Percentiles rank a stretch among this genome's conserved stretches.
These are phyloP conservation scores for Chimonanthus praecox DNA, from an alignment of 164 flowering plant genomes.

Conservation along the genomic window DNA sequence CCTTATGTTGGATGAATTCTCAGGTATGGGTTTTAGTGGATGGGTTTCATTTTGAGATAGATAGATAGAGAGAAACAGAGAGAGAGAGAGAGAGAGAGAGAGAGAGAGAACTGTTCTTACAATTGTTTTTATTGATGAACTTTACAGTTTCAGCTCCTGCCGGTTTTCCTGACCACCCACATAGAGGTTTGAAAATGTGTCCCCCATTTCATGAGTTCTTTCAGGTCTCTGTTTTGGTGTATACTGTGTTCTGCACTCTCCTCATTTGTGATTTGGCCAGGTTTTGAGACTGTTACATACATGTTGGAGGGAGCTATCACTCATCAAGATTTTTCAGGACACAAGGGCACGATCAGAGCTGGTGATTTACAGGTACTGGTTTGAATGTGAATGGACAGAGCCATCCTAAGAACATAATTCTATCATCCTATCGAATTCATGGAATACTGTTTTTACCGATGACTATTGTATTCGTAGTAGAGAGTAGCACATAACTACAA, in stretches of 20 bases:
- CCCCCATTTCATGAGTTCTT: too few relatives aligned
- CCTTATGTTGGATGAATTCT: slow-evolving; percentile 77
- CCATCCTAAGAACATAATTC: too few relatives aligned
- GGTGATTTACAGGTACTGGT: slow-evolving; percentile 79
- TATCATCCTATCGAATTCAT: too few relatives aligned
- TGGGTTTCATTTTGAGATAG: background rate
- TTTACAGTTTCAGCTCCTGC: slow-evolving; percentile 75
- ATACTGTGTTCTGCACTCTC: background rate
- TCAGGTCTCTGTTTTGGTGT: too few relatives aligned
- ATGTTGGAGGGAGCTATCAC: slow-evolving; percentile 79
- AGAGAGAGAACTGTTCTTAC: background rate
- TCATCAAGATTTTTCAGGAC: slow-evolving; percentile 91
- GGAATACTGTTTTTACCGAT: too few relatives aligned
- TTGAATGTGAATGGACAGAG: background rate
- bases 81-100: slow-evolving; percentile 2
- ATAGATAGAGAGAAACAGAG: background rate
- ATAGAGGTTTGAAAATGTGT: slow-evolving; percentile 50
- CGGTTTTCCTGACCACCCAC: slow-evolving; percentile 96
- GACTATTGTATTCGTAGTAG: too few relatives aligned
- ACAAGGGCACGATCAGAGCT: slow-evolving; percentile 65
- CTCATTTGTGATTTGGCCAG: slow-evolving; percentile 19
- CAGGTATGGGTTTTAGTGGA: slow-evolving; percentile 37
- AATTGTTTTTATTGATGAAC: background rate
- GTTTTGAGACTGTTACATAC: slow-evolving; percentile 90
- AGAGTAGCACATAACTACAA: too few relatives aligned